phyloP scores from a whole-genome alignment of 345 rosid species.

The Lenwebbia sp. region DNA sequence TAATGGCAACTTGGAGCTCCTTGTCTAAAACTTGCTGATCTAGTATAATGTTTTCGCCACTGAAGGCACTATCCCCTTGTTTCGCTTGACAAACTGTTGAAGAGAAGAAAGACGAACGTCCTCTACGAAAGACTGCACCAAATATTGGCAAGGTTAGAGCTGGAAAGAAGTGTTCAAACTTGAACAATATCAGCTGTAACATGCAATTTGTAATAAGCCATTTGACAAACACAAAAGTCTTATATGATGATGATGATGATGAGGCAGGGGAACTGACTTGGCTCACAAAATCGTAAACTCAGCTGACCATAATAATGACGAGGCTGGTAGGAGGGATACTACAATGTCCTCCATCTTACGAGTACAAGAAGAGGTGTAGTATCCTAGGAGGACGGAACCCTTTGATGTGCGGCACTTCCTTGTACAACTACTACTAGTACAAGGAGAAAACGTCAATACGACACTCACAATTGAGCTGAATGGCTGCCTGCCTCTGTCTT shows the following conservation, averaged over 20 bases:
- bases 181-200: neutral
- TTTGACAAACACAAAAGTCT: neutral
- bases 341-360: too few relatives aligned
- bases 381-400: too few relatives aligned
- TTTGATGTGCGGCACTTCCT: too few relatives aligned
- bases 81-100: constrained; percentile 20
- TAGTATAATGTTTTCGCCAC: constrained; percentile 34
- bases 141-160: neutral
- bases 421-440: neutral
- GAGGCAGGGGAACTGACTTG: too few relatives aligned
- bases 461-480: neutral
- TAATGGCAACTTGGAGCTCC: constrained; percentile 54
- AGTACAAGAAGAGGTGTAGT: too few relatives aligned
- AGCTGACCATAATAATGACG: too few relatives aligned
- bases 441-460: too few relatives aligned
- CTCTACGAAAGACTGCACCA: neutral
- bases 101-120: neutral
- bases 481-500: too few relatives aligned
- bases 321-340: too few relatives aligned
- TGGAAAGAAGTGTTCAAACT: neutral
- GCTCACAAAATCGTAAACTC: too few relatives aligned
- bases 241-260: too few relatives aligned
- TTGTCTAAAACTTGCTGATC: constrained; percentile 53
- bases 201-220: neutral
- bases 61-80: constrained; percentile 43